phyloP scores from a whole-genome alignment of 495 filamentous ascomycete species.

The Immersiella caudata region DNA sequence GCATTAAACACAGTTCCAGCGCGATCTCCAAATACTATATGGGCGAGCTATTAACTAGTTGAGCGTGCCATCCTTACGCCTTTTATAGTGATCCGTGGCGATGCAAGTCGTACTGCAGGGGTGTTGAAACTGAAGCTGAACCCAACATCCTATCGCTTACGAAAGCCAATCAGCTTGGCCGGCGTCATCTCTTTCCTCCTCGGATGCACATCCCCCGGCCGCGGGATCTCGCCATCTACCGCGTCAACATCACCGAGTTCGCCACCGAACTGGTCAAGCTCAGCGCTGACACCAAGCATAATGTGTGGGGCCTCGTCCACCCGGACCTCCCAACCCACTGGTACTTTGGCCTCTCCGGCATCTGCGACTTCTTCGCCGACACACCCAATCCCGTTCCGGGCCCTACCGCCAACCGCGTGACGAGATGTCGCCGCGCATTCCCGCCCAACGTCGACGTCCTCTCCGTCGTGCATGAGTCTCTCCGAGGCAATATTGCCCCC shows the following conservation, averaged over 20 bases:
- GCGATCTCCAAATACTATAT: no score
- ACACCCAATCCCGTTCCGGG: not conserved
- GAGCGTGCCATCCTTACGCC: no score
- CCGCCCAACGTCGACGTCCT: constrained; percentile 3
- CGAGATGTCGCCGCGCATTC: constrained; percentile 5
- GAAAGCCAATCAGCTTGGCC: constrained; percentile 8
- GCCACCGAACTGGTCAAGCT: constrained; percentile 2
- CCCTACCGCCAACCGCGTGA: not conserved
- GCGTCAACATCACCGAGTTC: constrained; percentile 7
- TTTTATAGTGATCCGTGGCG: no score
- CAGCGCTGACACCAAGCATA: not conserved
- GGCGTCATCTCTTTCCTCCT: constrained; percentile 4
- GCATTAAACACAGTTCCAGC: no score
- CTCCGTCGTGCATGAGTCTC: constrained; percentile 9
- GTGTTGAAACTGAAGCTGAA: no score
- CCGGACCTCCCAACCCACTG: not conserved
- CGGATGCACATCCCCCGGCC: constrained; percentile 3
- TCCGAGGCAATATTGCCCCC: not conserved
- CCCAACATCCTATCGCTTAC: no score
- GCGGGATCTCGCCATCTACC: constrained; percentile 15
- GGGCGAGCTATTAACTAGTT: no score
- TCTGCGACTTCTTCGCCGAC: constrained; percentile 15
- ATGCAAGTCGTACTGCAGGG: no score
- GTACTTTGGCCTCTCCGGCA: constrained; percentile 13
- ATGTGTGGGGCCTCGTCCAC: not conserved